These are phyloP conservation scores for Monosporozyma aerobia DNA, from an alignment of 805 yeast genomes.

Conservation along the genomic window DNA sequence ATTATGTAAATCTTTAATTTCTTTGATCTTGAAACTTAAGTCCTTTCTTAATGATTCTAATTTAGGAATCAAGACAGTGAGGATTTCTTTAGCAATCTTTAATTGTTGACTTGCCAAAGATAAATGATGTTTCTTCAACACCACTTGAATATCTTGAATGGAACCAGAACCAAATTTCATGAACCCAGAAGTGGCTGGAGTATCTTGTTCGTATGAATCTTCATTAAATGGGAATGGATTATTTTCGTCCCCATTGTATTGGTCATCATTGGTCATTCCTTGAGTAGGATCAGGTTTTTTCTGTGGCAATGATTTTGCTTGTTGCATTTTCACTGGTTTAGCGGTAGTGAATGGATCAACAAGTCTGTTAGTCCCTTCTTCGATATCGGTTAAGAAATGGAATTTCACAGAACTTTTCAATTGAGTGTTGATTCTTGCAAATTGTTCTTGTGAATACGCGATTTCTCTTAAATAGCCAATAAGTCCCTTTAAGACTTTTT, in stretches of 20 bases:
- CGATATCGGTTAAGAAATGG: slow-evolving; percentile 30
- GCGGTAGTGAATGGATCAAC: slow-evolving; percentile 43
- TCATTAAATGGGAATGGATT: neutral
- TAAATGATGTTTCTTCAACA: slow-evolving; percentile 55
- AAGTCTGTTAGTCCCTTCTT: slow-evolving; percentile 29
- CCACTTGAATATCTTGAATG: slow-evolving; percentile 66
- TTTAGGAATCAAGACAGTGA: slow-evolving; percentile 45
- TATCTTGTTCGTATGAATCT: neutral
- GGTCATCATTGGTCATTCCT: neutral
- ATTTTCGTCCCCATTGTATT: neutral
- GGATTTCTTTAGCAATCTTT: slow-evolving; percentile 45
- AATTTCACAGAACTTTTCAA: slow-evolving; percentile 58
- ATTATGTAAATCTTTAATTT: slow-evolving; percentile 57
- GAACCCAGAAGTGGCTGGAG: slow-evolving; percentile 37
- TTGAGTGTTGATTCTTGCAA: slow-evolving; percentile 54
- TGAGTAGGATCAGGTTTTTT: slow-evolving; percentile 5
- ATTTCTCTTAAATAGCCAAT: slow-evolving; percentile 64
- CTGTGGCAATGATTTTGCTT: slow-evolving; percentile 20
- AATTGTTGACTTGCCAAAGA: slow-evolving; percentile 48
- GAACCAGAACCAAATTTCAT: slow-evolving; percentile 69
- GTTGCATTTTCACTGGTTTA: slow-evolving; percentile 29
- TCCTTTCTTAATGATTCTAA: slow-evolving; percentile 58
- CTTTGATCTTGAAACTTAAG: slow-evolving; percentile 66
- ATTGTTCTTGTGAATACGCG: slow-evolving; percentile 73
- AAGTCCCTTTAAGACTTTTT: slow-evolving; percentile 62